Evolutionary conservation across 495 filamentous ascomycete species (phyloP).

Genomic region (Penicillium turbatum): DNA sequence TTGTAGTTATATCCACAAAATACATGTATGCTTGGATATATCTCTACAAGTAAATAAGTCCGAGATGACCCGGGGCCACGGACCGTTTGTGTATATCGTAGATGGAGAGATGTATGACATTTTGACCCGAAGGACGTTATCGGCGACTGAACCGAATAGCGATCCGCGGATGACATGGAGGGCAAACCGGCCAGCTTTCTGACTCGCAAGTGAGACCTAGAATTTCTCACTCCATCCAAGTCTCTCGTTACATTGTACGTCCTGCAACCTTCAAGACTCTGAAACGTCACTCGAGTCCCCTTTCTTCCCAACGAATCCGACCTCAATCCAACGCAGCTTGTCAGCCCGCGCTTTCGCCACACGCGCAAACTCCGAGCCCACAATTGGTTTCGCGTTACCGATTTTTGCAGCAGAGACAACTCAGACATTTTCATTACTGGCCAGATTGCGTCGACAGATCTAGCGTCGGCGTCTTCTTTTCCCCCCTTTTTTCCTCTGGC

Average conservation of each 20-base stretch:
- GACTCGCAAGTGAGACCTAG: neutral
- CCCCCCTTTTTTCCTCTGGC: constrained; percentile 1
- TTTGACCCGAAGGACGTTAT: neutral
- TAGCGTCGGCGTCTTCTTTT: constrained; percentile 10
- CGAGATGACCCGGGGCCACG: neutral
- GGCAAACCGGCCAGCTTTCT: constrained; percentile 4
- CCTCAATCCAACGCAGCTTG: neutral
- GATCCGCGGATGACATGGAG: constrained; percentile 16
- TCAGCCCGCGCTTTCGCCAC: constrained; percentile 15
- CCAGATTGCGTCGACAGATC: constrained; percentile 14
- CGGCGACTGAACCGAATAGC: neutral
- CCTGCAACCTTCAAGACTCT: neutral
- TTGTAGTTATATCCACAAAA: too few relatives aligned
- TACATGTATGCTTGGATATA: neutral
- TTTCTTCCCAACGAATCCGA: neutral
- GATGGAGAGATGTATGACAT: neutral
- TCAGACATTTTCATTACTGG: neutral
- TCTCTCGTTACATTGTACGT: neutral
- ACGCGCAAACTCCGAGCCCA: constrained; percentile 18
- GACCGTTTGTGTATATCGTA: neutral
- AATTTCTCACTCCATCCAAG: neutral
- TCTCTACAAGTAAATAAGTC: neutral
- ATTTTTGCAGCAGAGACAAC: too few relatives aligned
- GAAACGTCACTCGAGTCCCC: neutral
- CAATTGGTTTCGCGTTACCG: constrained; percentile 16